Base-by-base conservation (phyloP, 2,329 filamentous ascomycete species). In the Cladophialophora carrionii region DNA sequence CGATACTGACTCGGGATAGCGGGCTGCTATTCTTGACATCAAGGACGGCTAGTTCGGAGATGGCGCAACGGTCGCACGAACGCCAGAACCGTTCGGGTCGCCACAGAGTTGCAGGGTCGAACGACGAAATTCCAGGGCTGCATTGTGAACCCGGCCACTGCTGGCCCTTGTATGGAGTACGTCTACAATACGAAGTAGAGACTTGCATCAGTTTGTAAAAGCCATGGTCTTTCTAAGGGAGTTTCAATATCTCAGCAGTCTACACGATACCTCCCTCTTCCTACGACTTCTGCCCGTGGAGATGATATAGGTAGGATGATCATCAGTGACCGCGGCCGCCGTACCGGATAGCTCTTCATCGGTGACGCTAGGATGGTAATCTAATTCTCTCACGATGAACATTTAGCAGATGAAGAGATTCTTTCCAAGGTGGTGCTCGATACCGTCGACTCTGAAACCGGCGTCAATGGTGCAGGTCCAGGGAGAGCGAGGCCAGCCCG, bases 1-100 rank as follows among this genome's bases (percentile, higher is more conserved):
- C 20, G 24, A 26, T 14, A 20, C 48, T 3, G 20, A 4, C 48
- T 51, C 20, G 48, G 48, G 12, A 22, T 31, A 43, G 17, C 31
- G 20, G 22, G 17, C 24, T 62, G 51, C 53, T 53, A 51, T 62
- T 57, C 61, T 41, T 62, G 32, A 55, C 59, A 46, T 59, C 17
- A n/a, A 31, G 9, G 37, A 43, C 31, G 22, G 20, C 48, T 51
- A 51, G 48, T 26, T 24, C n/a, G 14, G 37, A 29, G 20, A 26
- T 51, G 48, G 48, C 48, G 48, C 24, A 51, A 51, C n/a, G 48
- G 10, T 51, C 48, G 48, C 22, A 29, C 24, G 48, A 24, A 12
- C 48, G 46, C 48, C 48, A 24, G 20, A 51, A 43, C 20, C 4
- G 48, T 29, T 51, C 14, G n/a, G 12, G 14, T 37, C 7, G 17